These are phyloP conservation scores for Boletus rufocinnamomeus DNA, from an alignment of 768 basidiomycete genomes.

Conservation along the genomic window DNA sequence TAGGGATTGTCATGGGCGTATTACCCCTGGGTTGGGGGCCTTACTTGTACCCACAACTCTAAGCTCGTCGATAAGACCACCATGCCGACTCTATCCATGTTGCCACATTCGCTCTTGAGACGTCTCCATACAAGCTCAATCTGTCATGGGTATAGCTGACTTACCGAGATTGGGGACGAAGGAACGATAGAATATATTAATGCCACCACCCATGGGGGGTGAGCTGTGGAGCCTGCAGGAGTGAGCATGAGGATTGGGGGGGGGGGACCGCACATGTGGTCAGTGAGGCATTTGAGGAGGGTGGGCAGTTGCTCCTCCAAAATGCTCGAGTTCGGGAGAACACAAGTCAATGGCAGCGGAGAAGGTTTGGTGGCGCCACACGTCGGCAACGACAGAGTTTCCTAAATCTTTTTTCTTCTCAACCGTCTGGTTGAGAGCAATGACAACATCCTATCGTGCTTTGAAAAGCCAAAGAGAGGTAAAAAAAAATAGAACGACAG, in stretches of 20 bases:
- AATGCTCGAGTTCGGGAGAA: constrained; percentile 70
- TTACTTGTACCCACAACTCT: no score
- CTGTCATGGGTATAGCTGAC: constrained; percentile 70
- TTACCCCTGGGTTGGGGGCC: no score
- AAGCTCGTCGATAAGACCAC: no score
- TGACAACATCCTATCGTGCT: no score
- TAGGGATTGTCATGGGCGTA: no score
- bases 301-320: constrained; percentile 72
- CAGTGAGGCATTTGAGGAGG: constrained; percentile 54
- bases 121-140: constrained; percentile 87
- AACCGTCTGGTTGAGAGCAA: no score
- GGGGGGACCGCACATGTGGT: constrained; percentile 44
- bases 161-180: constrained; percentile 85
- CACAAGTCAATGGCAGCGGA: constrained; percentile 80
- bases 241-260: constrained; percentile 73
- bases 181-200: constrained; percentile 80
- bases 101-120: constrained; percentile 70
- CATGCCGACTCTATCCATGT: constrained; percentile 74
- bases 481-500: no score
- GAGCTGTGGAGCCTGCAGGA: constrained; percentile 83
- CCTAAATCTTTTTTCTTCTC: no score
- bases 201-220: constrained; percentile 41
- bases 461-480: no score
- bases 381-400: constrained; percentile 81
- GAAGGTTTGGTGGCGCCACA: constrained; percentile 90